phyloP scores from a whole-genome alignment of 139 green algal genomes.

The Chlorella ohadii region DNA sequence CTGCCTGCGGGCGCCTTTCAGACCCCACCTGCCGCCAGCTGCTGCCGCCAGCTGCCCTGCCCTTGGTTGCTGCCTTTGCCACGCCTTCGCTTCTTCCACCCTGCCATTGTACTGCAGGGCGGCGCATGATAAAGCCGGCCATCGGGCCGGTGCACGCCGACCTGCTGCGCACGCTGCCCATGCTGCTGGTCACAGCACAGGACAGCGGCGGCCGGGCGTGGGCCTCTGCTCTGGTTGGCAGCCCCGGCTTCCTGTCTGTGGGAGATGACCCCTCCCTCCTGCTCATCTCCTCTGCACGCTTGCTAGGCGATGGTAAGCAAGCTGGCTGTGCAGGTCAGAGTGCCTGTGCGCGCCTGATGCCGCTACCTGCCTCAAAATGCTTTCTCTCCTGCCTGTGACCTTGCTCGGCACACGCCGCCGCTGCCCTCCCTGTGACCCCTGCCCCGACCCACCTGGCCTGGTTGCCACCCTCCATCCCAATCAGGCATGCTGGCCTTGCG shows the following conservation, averaged over 20 bases:
- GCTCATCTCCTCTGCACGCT: background rate
- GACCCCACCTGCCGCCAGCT: background rate
- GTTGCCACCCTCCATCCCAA: too few relatives aligned
- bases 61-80: too few relatives aligned
- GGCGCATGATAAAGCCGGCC: background rate
- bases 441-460: too few relatives aligned
- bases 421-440: too few relatives aligned
- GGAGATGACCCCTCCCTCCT: background rate
- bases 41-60: too few relatives aligned
- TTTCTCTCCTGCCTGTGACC: too few relatives aligned
- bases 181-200: background rate
- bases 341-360: too few relatives aligned
- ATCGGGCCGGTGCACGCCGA: background rate
- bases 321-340: background rate
- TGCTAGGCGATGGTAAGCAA: background rate
- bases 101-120: too few relatives aligned
- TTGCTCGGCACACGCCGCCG: too few relatives aligned
- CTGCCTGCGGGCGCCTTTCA: too few relatives aligned
- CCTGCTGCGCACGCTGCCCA: background rate
- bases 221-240: background rate
- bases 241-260: background rate
- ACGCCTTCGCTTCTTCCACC: too few relatives aligned
- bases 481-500: background rate
- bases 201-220: background rate
- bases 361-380: too few relatives aligned